Evolutionary conservation across 208 protist genomes (phyloP).

Genomic region (Acanthamoeba healyi): DNA sequence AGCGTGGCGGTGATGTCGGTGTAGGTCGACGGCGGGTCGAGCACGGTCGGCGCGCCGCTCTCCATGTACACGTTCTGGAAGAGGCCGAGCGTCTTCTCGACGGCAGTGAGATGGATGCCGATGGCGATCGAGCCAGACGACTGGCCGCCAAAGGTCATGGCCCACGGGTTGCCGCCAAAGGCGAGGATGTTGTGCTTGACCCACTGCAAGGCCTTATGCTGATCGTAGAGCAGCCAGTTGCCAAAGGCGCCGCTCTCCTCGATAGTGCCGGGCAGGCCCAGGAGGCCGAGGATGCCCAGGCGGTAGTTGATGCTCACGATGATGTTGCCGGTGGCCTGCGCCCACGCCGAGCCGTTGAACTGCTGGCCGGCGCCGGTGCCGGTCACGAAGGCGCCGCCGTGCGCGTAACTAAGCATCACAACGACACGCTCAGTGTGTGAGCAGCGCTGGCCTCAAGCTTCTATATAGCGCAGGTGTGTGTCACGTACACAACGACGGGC

Average conservation of each 20-base stretch:
- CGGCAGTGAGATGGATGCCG: constrained; percentile 1
- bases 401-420: not conserved
- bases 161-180: constrained; percentile 70
- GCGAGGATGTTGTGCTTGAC: constrained; percentile 67
- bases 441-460: too few species aligned
- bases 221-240: constrained; percentile 20
- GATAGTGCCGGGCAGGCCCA: not conserved
- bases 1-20: constrained; percentile 11
- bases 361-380: not conserved
- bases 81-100: constrained; percentile 25
- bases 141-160: constrained; percentile 15
- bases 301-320: constrained; percentile 75
- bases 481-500: not conserved
- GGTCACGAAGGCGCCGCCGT: constrained; percentile 27
- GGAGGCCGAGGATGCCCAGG: constrained; percentile 77
- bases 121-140: not conserved
- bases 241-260: not conserved
- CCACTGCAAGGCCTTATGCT: constrained; percentile 49
- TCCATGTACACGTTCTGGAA: constrained; percentile 37
- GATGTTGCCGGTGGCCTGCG: not conserved
- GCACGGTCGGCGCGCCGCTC: constrained; percentile 23
- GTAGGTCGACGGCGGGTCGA: constrained; percentile 37
- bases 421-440: too few species aligned
- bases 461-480: too few species aligned
- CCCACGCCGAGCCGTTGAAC: constrained; percentile 34